These are phyloP conservation scores for Morella rubra DNA, from an alignment of 306 rosid species.

Conservation along the genomic window DNA sequence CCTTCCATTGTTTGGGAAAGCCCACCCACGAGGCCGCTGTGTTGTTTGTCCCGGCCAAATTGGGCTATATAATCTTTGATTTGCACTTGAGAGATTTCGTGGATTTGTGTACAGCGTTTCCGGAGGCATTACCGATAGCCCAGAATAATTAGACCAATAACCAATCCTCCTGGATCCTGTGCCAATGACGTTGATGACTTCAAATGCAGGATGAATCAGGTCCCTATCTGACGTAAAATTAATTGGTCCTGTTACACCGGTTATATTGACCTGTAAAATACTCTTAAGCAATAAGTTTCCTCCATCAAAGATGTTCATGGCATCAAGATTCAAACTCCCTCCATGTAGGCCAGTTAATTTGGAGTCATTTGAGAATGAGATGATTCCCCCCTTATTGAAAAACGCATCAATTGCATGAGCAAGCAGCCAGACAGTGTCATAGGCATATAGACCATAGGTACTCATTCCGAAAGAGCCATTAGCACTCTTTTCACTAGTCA, in stretches of 20 bases:
- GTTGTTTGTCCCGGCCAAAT: constrained; percentile 85
- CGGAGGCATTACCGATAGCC: constrained; percentile 62
- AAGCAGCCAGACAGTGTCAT: constrained; percentile 82
- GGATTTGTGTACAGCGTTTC: constrained; percentile 57
- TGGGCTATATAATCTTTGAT: constrained; percentile 39
- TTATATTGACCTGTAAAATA: constrained; percentile 63
- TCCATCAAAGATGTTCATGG: constrained; percentile 68
- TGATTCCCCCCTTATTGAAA: constrained; percentile 65
- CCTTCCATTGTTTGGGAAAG: constrained; percentile 83
- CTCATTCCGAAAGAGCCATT: constrained; percentile 50
- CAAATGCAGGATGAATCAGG: constrained; percentile 72
- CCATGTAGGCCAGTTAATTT: constrained; percentile 33
- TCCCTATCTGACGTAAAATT: constrained; percentile 52
- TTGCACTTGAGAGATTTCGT: constrained; percentile 45
- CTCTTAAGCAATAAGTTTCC: constrained; percentile 50
- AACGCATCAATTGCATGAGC: constrained; percentile 79
- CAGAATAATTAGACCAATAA: constrained; percentile 91
- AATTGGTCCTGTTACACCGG: constrained; percentile 69
- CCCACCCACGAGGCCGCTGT: constrained; percentile 92
- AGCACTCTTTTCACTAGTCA: constrained; percentile 43
- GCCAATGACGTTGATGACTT: constrained; percentile 76
- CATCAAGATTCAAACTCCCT: constrained; percentile 56
- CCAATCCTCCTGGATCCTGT: constrained; percentile 68
- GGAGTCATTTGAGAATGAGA: constrained; percentile 68
- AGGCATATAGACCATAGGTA: constrained; percentile 60